Conservation (phyloP, 169 alveolate genomes). For the Theileria parva region DNA sequence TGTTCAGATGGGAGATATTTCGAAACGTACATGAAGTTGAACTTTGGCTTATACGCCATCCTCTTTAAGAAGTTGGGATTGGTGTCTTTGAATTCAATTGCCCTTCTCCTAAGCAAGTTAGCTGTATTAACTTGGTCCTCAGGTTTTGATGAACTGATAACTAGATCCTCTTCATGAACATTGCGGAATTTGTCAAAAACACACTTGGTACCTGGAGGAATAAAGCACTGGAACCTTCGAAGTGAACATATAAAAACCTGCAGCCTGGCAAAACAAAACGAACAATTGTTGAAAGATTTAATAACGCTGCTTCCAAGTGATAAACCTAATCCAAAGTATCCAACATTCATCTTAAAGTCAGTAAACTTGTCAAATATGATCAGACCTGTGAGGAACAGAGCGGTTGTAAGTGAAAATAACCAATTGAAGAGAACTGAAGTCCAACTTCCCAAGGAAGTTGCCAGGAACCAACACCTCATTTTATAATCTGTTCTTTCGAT, state of each 20-base stretch:
- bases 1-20: slow-evolving; percentile 2
- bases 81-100: background rate
- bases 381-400: slow-evolving; percentile 5
- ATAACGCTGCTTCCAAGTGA: slow-evolving; percentile 6
- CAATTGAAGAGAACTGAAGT: slow-evolving; percentile 23
- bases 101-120: background rate
- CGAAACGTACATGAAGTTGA: slow-evolving; percentile 5
- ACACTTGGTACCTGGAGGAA: background rate
- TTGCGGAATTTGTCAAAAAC: background rate
- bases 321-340: slow-evolving; percentile 16
- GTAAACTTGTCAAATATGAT: background rate
- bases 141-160: background rate
- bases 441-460: slow-evolving; percentile 28
- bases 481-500: slow-evolving; percentile 12
- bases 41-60: slow-evolving; percentile 1
- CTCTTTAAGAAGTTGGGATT: background rate
- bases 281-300: slow-evolving; percentile 26
- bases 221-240: slow-evolving; percentile 11
- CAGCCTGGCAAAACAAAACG: background rate
- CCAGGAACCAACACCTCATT: slow-evolving; percentile 20
- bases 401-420: background rate
- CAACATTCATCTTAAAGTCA: background rate
- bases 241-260: background rate
- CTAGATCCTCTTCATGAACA: slow-evolving; percentile 16
- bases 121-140: background rate